Evolutionary conservation across 768 basidiomycete species (phyloP).

Genomic region (Phlegmacium glaucopus): DNA sequence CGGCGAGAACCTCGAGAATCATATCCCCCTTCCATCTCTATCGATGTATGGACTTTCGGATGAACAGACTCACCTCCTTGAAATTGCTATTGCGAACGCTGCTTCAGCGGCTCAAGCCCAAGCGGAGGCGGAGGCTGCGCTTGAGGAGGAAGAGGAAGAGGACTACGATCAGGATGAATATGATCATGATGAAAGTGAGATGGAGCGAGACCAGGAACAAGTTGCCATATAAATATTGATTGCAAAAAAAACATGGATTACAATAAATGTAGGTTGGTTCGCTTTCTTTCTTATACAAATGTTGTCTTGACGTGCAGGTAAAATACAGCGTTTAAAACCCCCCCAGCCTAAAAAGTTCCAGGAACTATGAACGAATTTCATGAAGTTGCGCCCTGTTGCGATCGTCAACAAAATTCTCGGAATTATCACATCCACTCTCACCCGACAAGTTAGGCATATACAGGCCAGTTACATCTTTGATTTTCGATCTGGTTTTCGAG

Average conservation of each 20-base stretch:
- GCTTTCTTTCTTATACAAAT: conserved; percentile 11
- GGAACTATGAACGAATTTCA: too few relatives aligned
- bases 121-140: conserved; percentile 73
- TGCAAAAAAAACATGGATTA: conserved; percentile 14
- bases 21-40: conserved; percentile 35
- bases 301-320: conserved; percentile 17
- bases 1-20: conserved; percentile 15
- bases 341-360: neutral
- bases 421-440: conserved; percentile 8
- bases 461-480: conserved; percentile 48
- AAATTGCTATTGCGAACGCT: conserved; percentile 72
- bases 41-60: conserved; percentile 72
- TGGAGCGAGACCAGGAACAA: conserved; percentile 23
- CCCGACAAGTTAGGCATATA: conserved; percentile 11
- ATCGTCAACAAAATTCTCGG: conserved; percentile 9
- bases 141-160: conserved; percentile 67
- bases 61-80: conserved; percentile 65
- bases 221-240: conserved; percentile 14
- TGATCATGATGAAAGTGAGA: conserved; percentile 35
- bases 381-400: conserved; percentile 4
- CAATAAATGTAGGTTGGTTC: conserved; percentile 18
- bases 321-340: conserved; percentile 22
- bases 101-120: conserved; percentile 74
- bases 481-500: conserved; percentile 35
- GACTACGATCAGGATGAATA: conserved; percentile 42